Conservation (phyloP, 306 rosid species). For the Carpinus fangiana region DNA sequence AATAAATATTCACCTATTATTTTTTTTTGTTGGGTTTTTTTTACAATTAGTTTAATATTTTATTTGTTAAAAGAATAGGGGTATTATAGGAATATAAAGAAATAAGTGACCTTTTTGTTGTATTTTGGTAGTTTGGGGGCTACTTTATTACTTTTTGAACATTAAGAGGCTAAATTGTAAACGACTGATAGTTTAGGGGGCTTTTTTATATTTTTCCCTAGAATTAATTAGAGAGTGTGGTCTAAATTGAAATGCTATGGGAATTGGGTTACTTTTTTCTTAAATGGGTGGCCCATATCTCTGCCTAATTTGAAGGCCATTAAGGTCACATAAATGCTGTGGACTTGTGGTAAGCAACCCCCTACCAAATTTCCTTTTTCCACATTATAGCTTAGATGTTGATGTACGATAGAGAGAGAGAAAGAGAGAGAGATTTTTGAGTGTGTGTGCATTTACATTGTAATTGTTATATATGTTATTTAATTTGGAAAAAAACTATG, state of each 20-base stretch:
- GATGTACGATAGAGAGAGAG: slow-evolving; percentile 30
- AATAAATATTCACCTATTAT: no score
- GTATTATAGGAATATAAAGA: no score
- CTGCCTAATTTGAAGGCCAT: slow-evolving; percentile 61
- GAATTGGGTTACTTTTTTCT: slow-evolving; percentile 22
- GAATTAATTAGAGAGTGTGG: slow-evolving; percentile 8
- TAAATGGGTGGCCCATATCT: slow-evolving; percentile 36
- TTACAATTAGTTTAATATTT: no score
- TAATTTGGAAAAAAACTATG: slow-evolving; percentile 39
- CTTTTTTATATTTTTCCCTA: no score
- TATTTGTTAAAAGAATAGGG: no score
- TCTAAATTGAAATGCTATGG: slow-evolving; percentile 15
- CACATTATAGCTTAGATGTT: slow-evolving; percentile 48
- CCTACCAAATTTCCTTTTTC: slow-evolving; percentile 31
- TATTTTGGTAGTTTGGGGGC: no score
- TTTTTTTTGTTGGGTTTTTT: no score
- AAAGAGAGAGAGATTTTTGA: neutral
- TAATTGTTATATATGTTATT: neutral
- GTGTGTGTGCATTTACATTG: no score
- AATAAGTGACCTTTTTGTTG: no score
- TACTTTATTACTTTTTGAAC: no score
- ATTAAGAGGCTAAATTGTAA: no score
- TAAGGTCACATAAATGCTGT: slow-evolving; percentile 44
- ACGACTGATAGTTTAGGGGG: no score
- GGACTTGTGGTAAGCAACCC: slow-evolving; percentile 41